phyloP scores from a whole-genome alignment of 805 yeast species.

The Candida adriatica region DNA sequence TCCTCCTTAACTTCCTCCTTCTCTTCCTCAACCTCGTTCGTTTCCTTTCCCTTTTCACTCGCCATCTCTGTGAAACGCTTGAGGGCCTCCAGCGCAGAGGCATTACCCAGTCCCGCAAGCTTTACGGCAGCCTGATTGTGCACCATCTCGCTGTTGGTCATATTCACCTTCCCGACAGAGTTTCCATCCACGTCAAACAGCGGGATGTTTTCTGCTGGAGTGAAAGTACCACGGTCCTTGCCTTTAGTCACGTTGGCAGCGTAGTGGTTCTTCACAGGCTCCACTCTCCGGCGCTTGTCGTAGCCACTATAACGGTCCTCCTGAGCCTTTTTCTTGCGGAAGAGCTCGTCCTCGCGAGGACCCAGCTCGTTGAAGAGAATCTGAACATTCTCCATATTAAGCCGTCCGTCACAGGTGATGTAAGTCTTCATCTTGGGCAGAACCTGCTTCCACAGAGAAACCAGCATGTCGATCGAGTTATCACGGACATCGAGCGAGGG shows the following conservation, averaged over 20 bases:
- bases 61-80: slow-evolving; percentile 20
- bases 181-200: slow-evolving; percentile 72
- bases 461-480: slow-evolving; percentile 78
- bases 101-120: slow-evolving; percentile 21
- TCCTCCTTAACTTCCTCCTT: slow-evolving; percentile 13
- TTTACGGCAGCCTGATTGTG: slow-evolving; percentile 54
- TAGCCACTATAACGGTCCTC: slow-evolving; percentile 66
- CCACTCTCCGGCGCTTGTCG: slow-evolving; percentile 48
- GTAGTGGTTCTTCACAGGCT: slow-evolving; percentile 37
- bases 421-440: slow-evolving; percentile 65
- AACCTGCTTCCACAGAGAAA: slow-evolving; percentile 74
- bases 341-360: slow-evolving; percentile 69
- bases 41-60: slow-evolving; percentile 3
- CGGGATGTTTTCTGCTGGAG: slow-evolving; percentile 67
- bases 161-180: slow-evolving; percentile 56
- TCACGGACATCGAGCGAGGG: slow-evolving; percentile 95
- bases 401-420: slow-evolving; percentile 83
- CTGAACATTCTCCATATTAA: slow-evolving; percentile 74
- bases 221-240: slow-evolving; percentile 67
- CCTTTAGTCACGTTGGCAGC: slow-evolving; percentile 58
- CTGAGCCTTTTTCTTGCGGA: slow-evolving; percentile 57
- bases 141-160: slow-evolving; percentile 67
- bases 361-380: slow-evolving; percentile 58
- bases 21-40: neutral
- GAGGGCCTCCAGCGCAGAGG: slow-evolving; percentile 22